Conservation (phyloP, 2,329 filamentous ascomycete genomes). For the Paraphaeosphaeria sporulosa region DNA sequence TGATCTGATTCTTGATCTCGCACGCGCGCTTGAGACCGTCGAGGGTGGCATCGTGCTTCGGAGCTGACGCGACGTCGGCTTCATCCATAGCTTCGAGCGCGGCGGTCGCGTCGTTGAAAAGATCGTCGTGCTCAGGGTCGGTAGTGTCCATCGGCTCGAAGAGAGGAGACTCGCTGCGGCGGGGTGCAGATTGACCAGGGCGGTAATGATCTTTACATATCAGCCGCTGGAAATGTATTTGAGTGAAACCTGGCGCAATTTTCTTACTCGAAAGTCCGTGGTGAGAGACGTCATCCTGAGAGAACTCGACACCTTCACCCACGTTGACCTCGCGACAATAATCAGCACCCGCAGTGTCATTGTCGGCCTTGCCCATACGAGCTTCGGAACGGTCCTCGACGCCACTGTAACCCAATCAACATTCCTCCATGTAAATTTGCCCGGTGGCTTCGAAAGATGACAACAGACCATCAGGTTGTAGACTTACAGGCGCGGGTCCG, state of each 20-base stretch:
- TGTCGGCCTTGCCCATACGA: neutral
- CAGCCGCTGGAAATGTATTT: neutral
- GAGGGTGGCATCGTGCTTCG: constrained; percentile 12
- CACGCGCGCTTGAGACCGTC: constrained; percentile 27
- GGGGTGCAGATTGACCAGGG: neutral
- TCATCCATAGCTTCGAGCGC: neutral
- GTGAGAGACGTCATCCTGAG: neutral
- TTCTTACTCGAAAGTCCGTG: neutral
- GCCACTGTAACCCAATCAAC: neutral
- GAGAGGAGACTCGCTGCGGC: constrained; percentile 14
- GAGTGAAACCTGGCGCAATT: neutral
- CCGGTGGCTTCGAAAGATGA: neutral
- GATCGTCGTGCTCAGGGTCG: neutral
- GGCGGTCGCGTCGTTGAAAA: neutral
- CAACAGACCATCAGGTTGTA: neutral
- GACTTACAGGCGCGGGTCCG: neutral
- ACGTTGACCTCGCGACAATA: too few species aligned
- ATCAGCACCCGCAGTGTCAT: neutral
- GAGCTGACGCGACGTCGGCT: neutral
- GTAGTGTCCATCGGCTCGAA: constrained; percentile 20
- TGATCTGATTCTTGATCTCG: constrained; percentile 24
- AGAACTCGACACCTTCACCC: neutral
- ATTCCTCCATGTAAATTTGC: neutral
- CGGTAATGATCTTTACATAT: neutral
- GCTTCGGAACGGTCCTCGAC: neutral